Percentiles rank a stretch among this genome's conserved stretches.
Conservation (phyloP, 176 grass and related monocot genomes). For the Zoysia japonica region DNA sequence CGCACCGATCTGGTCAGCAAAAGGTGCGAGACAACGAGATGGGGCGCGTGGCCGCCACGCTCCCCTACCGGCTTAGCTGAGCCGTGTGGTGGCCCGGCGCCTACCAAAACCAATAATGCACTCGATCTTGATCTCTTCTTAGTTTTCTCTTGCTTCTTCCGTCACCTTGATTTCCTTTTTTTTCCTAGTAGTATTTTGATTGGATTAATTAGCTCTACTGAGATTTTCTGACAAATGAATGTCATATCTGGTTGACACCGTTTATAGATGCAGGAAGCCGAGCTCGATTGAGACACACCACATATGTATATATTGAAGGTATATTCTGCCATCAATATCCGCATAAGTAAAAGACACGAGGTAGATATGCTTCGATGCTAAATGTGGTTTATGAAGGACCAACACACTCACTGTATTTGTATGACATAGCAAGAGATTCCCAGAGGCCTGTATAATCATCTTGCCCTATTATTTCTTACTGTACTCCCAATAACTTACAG, state of each 20-base stretch:
- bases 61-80: slow-evolving; percentile 29
- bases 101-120: slow-evolving; percentile 25
- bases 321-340: too few relatives aligned
- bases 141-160: background rate
- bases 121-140: background rate
- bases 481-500: too few relatives aligned
- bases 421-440: too few relatives aligned
- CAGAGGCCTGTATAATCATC: too few relatives aligned
- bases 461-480: background rate
- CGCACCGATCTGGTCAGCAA: slow-evolving; percentile 11
- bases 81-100: background rate
- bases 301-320: too few relatives aligned
- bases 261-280: too few relatives aligned
- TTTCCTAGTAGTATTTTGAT: background rate
- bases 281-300: too few relatives aligned
- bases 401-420: too few relatives aligned
- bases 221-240: background rate
- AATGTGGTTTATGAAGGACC: too few relatives aligned
- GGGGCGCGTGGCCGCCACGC: slow-evolving; percentile 51
- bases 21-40: slow-evolving; percentile 25
- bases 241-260: too few relatives aligned
- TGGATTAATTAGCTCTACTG: background rate
- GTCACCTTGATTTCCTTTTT: background rate
- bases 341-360: too few relatives aligned
- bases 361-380: too few relatives aligned